Evolutionary conservation across 306 rosid genomes (phyloP).

Genomic region (Cajanus cajan): DNA sequence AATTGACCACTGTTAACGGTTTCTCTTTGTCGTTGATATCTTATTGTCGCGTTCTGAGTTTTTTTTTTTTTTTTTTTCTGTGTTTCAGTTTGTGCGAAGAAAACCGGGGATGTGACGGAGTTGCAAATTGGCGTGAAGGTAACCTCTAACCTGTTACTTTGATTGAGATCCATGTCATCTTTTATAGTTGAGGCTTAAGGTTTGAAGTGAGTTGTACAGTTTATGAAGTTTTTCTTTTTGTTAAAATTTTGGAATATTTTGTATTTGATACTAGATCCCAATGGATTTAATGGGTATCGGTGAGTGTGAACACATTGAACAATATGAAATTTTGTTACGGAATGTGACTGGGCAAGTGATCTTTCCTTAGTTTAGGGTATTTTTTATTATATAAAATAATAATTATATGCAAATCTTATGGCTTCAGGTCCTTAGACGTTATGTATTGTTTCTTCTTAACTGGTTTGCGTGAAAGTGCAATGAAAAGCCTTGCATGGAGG

Average conservation of each 20-base stretch:
- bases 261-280: not conserved
- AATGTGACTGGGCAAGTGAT: not conserved
- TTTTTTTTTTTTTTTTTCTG: not conserved
- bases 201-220: not conserved
- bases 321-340: not conserved
- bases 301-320: not conserved
- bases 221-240: too few relatives aligned
- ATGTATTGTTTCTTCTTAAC: not conserved
- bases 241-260: not conserved
- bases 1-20: not conserved
- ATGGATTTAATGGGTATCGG: not conserved
- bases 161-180: not conserved
- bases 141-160: not conserved
- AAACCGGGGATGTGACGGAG: conserved; percentile 63
- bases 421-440: not conserved
- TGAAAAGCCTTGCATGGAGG: too few relatives aligned
- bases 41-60: not conserved
- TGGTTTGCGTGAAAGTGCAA: too few relatives aligned
- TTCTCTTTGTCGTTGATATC: not conserved
- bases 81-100: conserved; percentile 60
- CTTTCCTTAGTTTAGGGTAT: not conserved
- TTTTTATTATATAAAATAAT: not conserved
- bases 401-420: not conserved
- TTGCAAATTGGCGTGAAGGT: conserved; percentile 97
- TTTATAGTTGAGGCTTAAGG: not conserved